phyloP scores from a whole-genome alignment of 1,284 basidiomycete species.

The Pholiota adiposa region DNA sequence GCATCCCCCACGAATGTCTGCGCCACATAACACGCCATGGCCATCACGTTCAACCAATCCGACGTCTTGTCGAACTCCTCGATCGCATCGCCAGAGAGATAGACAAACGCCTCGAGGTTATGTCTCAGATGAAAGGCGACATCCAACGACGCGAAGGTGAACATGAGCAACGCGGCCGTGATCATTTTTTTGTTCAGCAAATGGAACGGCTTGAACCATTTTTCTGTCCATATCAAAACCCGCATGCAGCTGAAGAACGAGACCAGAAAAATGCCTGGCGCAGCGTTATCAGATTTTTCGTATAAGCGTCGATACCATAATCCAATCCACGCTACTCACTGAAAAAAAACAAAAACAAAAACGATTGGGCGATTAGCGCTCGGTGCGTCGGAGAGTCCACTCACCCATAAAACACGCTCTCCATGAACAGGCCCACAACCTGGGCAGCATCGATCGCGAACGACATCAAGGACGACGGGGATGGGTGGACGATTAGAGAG shows the following conservation, averaged over 20 bases:
- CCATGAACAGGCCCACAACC: slow-evolving; percentile 40
- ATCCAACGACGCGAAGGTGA: slow-evolving; percentile 39
- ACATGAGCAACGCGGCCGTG: slow-evolving; percentile 38
- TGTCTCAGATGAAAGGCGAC: slow-evolving; percentile 43
- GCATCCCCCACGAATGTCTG: slow-evolving; percentile 44
- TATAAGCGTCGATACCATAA: too few relatives aligned
- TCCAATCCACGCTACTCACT: not conserved
- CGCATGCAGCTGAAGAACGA: slow-evolving; percentile 39
- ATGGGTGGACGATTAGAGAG: not conserved
- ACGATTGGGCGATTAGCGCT: not conserved
- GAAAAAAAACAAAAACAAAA: not conserved
- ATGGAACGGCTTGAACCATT: slow-evolving; percentile 29
- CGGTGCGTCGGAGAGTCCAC: slow-evolving; percentile 3
- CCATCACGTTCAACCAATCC: slow-evolving; percentile 42
- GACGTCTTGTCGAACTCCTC: slow-evolving; percentile 37
- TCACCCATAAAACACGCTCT: slow-evolving; percentile 41
- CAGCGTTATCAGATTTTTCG: not conserved
- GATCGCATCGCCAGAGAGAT: slow-evolving; percentile 31
- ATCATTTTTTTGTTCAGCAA: slow-evolving; percentile 40
- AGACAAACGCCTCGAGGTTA: slow-evolving; percentile 42
- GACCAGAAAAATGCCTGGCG: slow-evolving; percentile 39
- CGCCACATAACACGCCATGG: slow-evolving; percentile 38
- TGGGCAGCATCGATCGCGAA: slow-evolving; percentile 41
- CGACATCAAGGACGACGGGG: slow-evolving; percentile 16
- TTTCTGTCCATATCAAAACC: slow-evolving; percentile 37